Evolutionary conservation across 495 filamentous ascomycete species (phyloP).

Genomic region (Neurospora sp.): DNA sequence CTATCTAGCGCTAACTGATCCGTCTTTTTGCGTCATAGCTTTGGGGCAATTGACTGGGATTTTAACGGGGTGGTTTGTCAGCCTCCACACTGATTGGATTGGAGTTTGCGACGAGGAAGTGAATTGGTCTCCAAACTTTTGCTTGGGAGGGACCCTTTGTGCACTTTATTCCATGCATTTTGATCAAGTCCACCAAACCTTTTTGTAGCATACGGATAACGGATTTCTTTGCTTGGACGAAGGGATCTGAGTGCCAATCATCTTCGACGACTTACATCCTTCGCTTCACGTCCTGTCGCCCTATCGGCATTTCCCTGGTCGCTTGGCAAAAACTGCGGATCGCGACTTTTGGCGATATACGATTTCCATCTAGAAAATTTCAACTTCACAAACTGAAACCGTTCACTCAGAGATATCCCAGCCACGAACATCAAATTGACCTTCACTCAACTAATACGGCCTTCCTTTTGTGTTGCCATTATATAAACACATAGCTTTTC

Average conservation of each 20-base stretch:
- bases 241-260: background rate
- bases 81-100: background rate
- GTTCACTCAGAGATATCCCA: background rate
- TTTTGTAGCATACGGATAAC: background rate
- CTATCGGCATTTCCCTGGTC: background rate
- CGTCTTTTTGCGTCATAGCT: conserved; percentile 20
- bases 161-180: background rate
- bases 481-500: background rate
- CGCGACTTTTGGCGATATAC: background rate
- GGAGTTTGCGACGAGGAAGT: background rate
- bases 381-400: background rate
- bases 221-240: background rate
- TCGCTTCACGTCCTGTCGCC: background rate
- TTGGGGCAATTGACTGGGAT: background rate
- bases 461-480: background rate
- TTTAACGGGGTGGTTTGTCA: background rate
- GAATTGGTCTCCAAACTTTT: background rate
- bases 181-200: background rate
- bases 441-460: background rate
- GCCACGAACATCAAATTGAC: background rate
- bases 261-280: background rate
- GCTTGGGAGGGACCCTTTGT: background rate
- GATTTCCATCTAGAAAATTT: background rate
- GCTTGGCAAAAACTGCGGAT: background rate
- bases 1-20: background rate